Percentiles rank a stretch among this genome's conserved stretches.
Evolutionary conservation across 176 grass and related monocot genomes (phyloP).

Genomic region (Oryza australiensis): DNA sequence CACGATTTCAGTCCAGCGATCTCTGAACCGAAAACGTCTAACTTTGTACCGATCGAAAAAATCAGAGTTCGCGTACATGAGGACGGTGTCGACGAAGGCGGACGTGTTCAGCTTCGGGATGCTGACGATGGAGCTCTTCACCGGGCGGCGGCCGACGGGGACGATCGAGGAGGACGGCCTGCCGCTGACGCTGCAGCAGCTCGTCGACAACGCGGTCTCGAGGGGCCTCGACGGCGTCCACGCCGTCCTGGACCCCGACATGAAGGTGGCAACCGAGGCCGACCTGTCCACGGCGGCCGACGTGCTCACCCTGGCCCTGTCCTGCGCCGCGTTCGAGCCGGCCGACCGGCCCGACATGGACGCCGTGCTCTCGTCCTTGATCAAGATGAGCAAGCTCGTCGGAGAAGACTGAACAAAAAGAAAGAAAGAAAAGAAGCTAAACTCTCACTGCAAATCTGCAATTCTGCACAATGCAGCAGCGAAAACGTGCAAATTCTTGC

Average conservation of each 20-base stretch:
- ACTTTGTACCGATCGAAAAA: neutral
- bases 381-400: slow-evolving; percentile 44
- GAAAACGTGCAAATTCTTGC: neutral
- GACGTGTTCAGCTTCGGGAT: slow-evolving; percentile 98
- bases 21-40: neutral
- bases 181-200: slow-evolving; percentile 69
- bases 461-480: neutral
- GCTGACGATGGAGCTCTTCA: slow-evolving; percentile 81
- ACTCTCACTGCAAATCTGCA: neutral
- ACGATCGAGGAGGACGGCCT: slow-evolving; percentile 55
- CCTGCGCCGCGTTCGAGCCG: slow-evolving; percentile 62
- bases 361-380: slow-evolving; percentile 55
- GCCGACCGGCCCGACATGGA: slow-evolving; percentile 76
- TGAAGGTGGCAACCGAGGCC: slow-evolving; percentile 50
- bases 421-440: neutral
- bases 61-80: slow-evolving; percentile 89
- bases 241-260: slow-evolving; percentile 49
- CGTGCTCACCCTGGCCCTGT: slow-evolving; percentile 52
- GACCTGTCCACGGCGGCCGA: slow-evolving; percentile 53
- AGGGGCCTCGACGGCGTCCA: slow-evolving; percentile 48
- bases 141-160: slow-evolving; percentile 60
- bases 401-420: neutral
- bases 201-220: slow-evolving; percentile 59
- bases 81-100: slow-evolving; percentile 54
- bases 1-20: neutral